Base-by-base conservation (phyloP, 192 early-diverging fungal species). In the Umbelopsis vinacea region DNA sequence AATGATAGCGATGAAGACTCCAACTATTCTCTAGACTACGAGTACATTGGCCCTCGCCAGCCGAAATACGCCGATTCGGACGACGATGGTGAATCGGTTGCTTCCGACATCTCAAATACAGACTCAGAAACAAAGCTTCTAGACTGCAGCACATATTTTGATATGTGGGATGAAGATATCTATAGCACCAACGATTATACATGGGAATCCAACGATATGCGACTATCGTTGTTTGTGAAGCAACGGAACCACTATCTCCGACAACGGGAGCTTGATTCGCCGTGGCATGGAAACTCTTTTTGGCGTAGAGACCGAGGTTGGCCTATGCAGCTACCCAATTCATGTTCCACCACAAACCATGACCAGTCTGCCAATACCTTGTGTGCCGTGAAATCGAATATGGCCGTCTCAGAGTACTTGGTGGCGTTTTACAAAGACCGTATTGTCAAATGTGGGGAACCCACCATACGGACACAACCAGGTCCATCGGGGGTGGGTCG, bases 101-200 rank as follows among this genome's bases (percentile, higher is more conserved):
- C 72, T 43, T 79, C 77, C n/a, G 72, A 73, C 48, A 43, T 79
- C 17, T 73, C 77, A 14, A 14, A 3, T 3, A 4, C 35, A 14
- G 57, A 63, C 29, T 38, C 12, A 6, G 52, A 57, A 2, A 15
- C 46, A 33, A 11, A 8, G 9, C 40, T 52, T 14, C 14, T 35
- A 17, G 35, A 70, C 17, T 26, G 12, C 19, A 26, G 54, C 24
- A 14, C 66, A n/a, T 73, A 66, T 0, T 79, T 74, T 52, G 77
- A 79, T 47, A 79, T 79, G 77, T 79, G 77, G 77, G 77, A 79
- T 43, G 77, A 79, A 68, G 77, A 79, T 40, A 73, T 53, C 6
- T 74, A 79, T 48, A 71, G 73, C 37, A 73, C 72, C 40, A 79
- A 79, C 21, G 77, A 79, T 46, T 79, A 55, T 46, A 79, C 77